These are phyloP conservation scores for Rickenella mellea DNA, from an alignment of 768 basidiomycete species.

Conservation along the genomic window DNA sequence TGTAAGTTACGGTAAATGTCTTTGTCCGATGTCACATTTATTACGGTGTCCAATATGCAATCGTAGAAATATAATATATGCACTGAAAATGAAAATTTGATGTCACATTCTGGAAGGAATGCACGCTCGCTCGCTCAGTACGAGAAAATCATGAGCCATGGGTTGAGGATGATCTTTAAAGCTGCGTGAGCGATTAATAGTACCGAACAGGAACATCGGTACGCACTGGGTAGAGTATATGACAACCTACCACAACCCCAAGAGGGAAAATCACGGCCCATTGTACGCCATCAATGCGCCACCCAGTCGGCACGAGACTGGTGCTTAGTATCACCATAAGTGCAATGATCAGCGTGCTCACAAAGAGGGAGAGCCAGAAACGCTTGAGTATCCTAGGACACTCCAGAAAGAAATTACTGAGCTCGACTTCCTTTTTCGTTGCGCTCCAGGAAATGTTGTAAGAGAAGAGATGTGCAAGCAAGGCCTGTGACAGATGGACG, in stretches of 20 bases:
- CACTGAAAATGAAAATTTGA: too few relatives aligned
- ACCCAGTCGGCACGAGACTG: constrained; percentile 45
- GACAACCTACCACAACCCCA: constrained; percentile 22
- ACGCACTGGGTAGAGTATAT: constrained; percentile 10
- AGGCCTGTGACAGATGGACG: constrained; percentile 42
- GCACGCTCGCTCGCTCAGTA: constrained; percentile 29
- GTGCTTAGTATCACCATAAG: constrained; percentile 45
- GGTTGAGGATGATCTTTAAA: constrained; percentile 84
- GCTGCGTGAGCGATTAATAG: too few relatives aligned
- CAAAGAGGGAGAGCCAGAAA: constrained; percentile 58
- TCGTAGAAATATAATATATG: too few relatives aligned
- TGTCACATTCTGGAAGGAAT: too few relatives aligned
- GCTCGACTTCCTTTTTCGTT: constrained; percentile 76
- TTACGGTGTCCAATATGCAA: too few relatives aligned
- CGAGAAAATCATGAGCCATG: constrained; percentile 82
- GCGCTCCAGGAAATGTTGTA: constrained; percentile 51
- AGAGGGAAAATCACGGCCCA: constrained; percentile 80
- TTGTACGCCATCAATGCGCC: constrained; percentile 47
- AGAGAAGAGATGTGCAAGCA: constrained; percentile 46
- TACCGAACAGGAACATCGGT: too few relatives aligned
- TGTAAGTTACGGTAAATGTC: too few relatives aligned
- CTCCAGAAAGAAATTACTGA: constrained; percentile 86
- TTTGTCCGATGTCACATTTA: too few relatives aligned
- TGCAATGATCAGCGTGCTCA: constrained; percentile 41
- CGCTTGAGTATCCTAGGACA: constrained; percentile 76